A percentile compares a stretch with the other conserved stretches of the same genome.
These are phyloP conservation scores for Aureobasidium lini DNA, from an alignment of 2,329 filamentous ascomycete species.

Conservation along the genomic window DNA sequence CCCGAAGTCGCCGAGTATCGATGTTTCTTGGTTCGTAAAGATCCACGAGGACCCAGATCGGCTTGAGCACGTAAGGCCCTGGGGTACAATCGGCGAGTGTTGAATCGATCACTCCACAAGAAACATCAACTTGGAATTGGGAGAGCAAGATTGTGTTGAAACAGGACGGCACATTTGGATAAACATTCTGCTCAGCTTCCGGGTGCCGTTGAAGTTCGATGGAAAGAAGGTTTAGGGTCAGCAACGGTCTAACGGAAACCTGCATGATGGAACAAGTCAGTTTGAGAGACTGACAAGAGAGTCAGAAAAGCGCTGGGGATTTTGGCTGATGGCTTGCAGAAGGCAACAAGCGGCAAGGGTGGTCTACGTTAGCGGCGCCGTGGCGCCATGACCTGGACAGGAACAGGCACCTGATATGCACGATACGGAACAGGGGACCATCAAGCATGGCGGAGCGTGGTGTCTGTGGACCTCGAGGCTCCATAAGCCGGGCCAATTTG, in stretches of 20 bases:
- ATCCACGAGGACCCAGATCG: not conserved
- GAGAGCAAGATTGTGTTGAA: not conserved
- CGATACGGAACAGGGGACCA: conserved; percentile 3
- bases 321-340: conserved; percentile 3
- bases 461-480: not conserved
- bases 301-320: not conserved
- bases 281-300: conserved; percentile 5
- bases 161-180: not conserved
- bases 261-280: conserved; percentile 12
- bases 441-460: not conserved
- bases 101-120: not conserved
- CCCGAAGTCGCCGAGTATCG: conserved; percentile 1
- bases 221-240: conserved; percentile 10
- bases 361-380: conserved; percentile 1
- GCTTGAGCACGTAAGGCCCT: not conserved
- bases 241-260: conserved; percentile 7
- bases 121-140: not conserved
- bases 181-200: conserved; percentile 1
- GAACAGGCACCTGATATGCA: not conserved
- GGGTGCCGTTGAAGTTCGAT: not conserved
- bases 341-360: not conserved
- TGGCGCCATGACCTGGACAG: conserved; percentile 4
- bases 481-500: not conserved
- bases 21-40: not conserved
- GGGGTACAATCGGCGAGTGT: not conserved